phyloP scores from a whole-genome alignment of 176 grass and related monocot species.

The Oryza meyeriana region DNA sequence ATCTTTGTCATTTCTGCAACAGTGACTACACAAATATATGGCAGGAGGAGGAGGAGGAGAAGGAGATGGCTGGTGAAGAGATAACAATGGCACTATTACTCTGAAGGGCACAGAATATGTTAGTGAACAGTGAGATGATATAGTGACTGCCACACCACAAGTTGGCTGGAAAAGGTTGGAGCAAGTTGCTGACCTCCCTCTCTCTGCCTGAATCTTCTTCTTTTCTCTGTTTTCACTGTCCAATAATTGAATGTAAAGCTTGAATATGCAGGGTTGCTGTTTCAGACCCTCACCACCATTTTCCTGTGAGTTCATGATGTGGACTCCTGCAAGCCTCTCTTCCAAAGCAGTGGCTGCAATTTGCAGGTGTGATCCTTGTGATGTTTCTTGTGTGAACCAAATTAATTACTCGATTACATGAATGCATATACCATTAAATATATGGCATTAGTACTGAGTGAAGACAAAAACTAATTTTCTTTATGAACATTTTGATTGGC shows the following conservation, averaged over 20 bases:
- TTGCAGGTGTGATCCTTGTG: constrained; percentile 11
- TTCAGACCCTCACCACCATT: background rate
- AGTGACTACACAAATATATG: background rate
- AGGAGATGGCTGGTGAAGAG: background rate
- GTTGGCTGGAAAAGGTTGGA: background rate
- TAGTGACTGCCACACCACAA: background rate
- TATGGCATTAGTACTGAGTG: background rate
- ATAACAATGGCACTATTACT: background rate
- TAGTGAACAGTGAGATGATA: background rate
- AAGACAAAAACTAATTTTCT: background rate
- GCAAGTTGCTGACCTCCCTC: background rate
- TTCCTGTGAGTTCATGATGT: constrained; percentile 2
- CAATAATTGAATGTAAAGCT: constrained; percentile 15
- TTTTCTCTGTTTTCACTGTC: background rate
- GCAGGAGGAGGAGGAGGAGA: background rate
- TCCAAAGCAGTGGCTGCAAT: background rate
- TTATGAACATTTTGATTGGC: background rate
- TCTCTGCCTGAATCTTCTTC: background rate
- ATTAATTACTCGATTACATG: background rate
- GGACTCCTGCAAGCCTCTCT: background rate
- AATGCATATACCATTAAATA: background rate
- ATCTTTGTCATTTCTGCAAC: background rate
- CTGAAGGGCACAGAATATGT: background rate
- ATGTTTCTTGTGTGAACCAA: background rate
- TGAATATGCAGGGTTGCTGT: background rate